phyloP scores from a whole-genome alignment of 495 filamentous ascomycete species.

The Symbiotaphrina buchneri region DNA sequence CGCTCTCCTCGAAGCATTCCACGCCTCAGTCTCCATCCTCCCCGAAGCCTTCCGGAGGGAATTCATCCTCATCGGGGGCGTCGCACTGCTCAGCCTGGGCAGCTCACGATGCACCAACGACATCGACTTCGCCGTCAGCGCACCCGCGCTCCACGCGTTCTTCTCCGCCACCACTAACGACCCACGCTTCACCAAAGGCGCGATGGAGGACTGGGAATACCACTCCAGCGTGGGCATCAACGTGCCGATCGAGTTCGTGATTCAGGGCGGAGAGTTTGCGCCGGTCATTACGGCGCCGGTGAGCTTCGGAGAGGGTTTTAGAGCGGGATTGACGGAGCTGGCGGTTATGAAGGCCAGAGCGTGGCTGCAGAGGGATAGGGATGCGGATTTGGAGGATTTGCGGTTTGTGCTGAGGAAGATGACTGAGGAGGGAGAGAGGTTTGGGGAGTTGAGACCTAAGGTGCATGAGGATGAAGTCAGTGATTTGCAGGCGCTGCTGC shows the following conservation, averaged over 20 bases:
- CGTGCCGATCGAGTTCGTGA: neutral
- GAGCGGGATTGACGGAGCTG: constrained; percentile 1
- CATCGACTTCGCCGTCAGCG: constrained; percentile 1
- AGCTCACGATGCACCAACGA: neutral
- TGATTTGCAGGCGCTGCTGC: too few species aligned
- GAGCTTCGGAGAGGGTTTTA: neutral
- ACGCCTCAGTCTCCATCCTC: neutral
- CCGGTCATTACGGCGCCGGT: constrained; percentile 1
- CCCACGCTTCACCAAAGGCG: constrained; percentile 1
- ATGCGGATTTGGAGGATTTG: neutral
- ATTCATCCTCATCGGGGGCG: constrained; percentile 1
- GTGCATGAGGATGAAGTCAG: too few species aligned
- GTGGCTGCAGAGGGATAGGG: neutral
- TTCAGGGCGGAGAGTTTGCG: constrained; percentile 1
- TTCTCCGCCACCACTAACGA: neutral
- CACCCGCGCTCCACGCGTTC: constrained; percentile 1
- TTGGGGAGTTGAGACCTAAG: constrained; percentile 2
- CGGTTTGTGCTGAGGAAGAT: constrained; percentile 2
- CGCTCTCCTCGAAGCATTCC: neutral
- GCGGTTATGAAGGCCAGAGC: constrained; percentile 1
- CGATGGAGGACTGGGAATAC: constrained; percentile 1
- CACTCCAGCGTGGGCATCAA: neutral
- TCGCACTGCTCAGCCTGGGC: constrained; percentile 1
- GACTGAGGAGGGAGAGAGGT: neutral
- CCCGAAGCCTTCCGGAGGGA: neutral